Percentiles rank a stretch among this genome's conserved stretches.
phyloP scores from a whole-genome alignment of 495 filamentous ascomycete species.

The Darksidea phi region DNA sequence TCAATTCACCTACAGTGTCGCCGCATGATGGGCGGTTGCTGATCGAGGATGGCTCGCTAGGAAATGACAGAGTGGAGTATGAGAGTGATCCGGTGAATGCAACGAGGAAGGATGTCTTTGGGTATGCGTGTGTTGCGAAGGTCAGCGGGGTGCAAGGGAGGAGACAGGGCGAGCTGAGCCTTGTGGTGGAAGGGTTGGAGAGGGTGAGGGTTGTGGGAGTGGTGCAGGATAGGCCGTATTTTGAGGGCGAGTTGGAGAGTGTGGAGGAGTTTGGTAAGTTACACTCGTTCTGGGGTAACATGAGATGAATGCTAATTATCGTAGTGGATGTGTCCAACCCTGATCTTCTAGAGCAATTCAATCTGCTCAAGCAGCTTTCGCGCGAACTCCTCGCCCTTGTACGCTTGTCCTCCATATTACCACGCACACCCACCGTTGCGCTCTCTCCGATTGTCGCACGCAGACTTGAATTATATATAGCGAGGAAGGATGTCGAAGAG shows the following conservation, averaged over 20 bases:
- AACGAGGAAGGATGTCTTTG: conserved; percentile 69
- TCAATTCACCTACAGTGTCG: conserved; percentile 67
- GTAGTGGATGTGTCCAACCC: conserved; percentile 49
- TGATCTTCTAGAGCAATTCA: conserved; percentile 66
- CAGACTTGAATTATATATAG: conserved; percentile 80
- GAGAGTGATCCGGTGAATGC: conserved; percentile 59
- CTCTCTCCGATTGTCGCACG: conserved; percentile 81
- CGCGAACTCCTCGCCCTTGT: conserved; percentile 78
- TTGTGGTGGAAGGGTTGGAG: conserved; percentile 82
- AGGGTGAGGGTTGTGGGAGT: conserved; percentile 74
- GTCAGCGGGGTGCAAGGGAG: conserved; percentile 81
- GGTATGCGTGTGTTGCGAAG: conserved; percentile 73
- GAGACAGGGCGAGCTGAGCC: conserved; percentile 69
- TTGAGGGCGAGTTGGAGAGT: conserved; percentile 71
- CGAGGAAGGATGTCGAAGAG: conserved; percentile 69
- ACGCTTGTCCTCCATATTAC: conserved; percentile 71
- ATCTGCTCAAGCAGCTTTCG: conserved; percentile 75
- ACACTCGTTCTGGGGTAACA: conserved; percentile 7
- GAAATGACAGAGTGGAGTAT: conserved; percentile 42
- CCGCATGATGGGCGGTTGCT: conserved; percentile 65
- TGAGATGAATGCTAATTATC: conserved; percentile 9
- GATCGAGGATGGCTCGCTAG: conserved; percentile 54
- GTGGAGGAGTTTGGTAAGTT: conserved; percentile 60
- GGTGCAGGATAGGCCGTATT: conserved; percentile 74
- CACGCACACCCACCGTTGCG: conserved; percentile 56